phyloP scores from a whole-genome alignment of 345 rosid genomes.

The Populus pruinosa region DNA sequence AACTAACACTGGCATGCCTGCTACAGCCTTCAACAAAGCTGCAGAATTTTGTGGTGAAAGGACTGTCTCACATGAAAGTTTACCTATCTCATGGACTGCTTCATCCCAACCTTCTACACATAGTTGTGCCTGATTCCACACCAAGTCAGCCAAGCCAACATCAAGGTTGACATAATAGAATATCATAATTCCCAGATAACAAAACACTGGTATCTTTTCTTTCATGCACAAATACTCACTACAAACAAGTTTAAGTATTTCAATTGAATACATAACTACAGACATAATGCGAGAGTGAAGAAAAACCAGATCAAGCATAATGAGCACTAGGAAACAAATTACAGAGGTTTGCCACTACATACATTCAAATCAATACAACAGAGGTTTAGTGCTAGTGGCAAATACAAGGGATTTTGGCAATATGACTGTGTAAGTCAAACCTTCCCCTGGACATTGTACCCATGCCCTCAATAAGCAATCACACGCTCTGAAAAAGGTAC shows the following conservation, averaged over 20 bases:
- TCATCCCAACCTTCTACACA: constrained; percentile 95
- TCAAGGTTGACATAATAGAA: not conserved
- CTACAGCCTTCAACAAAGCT: constrained; percentile 59
- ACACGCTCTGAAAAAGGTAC: not conserved
- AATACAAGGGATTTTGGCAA: not conserved
- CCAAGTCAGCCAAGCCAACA: not conserved
- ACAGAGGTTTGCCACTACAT: not conserved
- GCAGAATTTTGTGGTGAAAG: constrained; percentile 57
- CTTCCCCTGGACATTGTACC: not conserved
- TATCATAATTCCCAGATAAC: not conserved
- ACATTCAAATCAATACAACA: not conserved
- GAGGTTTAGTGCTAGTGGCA: not conserved
- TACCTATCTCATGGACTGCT: constrained; percentile 89
- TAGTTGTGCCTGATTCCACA: constrained; percentile 60
- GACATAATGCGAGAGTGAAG: not conserved
- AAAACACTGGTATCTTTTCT: not conserved
- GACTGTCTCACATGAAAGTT: constrained; percentile 75
- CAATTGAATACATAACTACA: not conserved
- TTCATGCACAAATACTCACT: not conserved
- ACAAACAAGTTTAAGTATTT: not conserved
- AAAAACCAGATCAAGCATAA: not conserved
- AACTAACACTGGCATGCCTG: constrained; percentile 67
- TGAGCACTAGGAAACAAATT: not conserved
- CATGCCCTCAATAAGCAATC: not conserved
- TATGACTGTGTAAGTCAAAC: not conserved